phyloP scores from a whole-genome alignment of 2,329 filamentous ascomycete species.

The Ophiobolus disseminans region DNA sequence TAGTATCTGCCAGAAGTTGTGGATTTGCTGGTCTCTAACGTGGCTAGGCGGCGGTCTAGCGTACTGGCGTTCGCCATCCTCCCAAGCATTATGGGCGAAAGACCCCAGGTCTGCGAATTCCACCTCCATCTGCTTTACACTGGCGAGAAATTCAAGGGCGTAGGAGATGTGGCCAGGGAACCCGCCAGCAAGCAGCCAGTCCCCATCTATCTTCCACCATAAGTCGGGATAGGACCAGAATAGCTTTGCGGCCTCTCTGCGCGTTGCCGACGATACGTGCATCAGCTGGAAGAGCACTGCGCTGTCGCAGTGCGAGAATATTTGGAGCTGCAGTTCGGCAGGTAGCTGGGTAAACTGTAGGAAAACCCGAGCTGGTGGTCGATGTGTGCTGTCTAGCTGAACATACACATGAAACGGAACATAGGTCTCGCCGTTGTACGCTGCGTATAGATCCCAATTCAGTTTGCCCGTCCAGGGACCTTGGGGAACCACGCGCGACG shows the following conservation, averaged over 20 bases:
- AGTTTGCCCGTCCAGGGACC: no score
- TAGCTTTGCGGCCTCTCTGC: slow-evolving; percentile 13
- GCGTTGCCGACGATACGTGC: slow-evolving; percentile 11
- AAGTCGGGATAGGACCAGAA: slow-evolving; percentile 12
- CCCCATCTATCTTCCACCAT: slow-evolving; percentile 12
- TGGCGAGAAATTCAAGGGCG: slow-evolving; percentile 3
- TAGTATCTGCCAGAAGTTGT: slow-evolving; percentile 5
- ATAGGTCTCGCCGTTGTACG: no score
- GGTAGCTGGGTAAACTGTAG: slow-evolving; percentile 10
- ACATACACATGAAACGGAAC: no score
- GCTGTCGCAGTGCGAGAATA: slow-evolving; percentile 16
- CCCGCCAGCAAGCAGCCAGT: slow-evolving; percentile 16
- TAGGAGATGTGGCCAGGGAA: slow-evolving; percentile 5
- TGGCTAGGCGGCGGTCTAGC: neutral
- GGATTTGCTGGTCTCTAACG: neutral
- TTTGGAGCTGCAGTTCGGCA: slow-evolving; percentile 15
- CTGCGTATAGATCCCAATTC: no score
- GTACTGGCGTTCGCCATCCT: neutral
- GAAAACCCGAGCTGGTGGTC: neutral
- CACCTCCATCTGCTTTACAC: slow-evolving; percentile 11
- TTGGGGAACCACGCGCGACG: no score
- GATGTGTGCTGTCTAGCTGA: no score
- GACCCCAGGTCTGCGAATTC: neutral
- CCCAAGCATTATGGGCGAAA: neutral
- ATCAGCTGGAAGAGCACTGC: slow-evolving; percentile 25